Percentiles rank a stretch among this genome's conserved stretches.
phyloP scores from a whole-genome alignment of 257 asterid species.

The Hygrophila difformis region DNA sequence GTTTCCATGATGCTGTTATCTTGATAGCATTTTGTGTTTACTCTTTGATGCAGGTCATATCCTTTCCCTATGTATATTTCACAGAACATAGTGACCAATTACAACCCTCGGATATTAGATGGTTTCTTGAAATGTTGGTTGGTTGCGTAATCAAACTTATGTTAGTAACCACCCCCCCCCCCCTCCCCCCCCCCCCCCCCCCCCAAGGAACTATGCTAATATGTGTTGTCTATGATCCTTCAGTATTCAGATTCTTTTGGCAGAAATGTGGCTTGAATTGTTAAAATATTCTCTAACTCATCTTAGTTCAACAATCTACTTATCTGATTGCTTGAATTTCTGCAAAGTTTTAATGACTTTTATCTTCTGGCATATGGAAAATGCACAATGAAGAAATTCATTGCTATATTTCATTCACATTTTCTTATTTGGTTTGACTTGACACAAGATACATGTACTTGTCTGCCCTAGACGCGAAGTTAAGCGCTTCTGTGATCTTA shows the following conservation, averaged over 20 bases:
- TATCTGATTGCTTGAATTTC: slow-evolving; percentile 4
- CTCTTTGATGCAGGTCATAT: slow-evolving; percentile 80
- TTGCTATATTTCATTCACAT: not conserved
- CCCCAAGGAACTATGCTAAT: too few species aligned
- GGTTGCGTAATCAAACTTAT: slow-evolving; percentile 4
- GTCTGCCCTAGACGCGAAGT: slow-evolving; percentile 87
- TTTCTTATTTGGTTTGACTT: slow-evolving; percentile 39
- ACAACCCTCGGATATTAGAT: not conserved
- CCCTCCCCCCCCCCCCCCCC: too few species aligned
- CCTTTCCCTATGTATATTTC: slow-evolving; percentile 33
- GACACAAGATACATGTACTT: slow-evolving; percentile 71
- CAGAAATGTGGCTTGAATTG: not conserved
- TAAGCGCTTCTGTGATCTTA: slow-evolving; percentile 72
- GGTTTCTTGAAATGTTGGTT: not conserved
- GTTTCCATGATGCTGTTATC: not conserved
- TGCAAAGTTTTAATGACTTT: slow-evolving; percentile 6
- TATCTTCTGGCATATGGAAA: too few species aligned
- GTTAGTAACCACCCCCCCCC: too few species aligned
- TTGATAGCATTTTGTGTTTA: slow-evolving; percentile 14
- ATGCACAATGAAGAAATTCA: too few species aligned
- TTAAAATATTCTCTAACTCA: slow-evolving; percentile 4
- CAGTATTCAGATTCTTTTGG: not conserved
- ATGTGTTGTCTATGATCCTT: slow-evolving; percentile 3
- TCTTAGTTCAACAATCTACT: slow-evolving; percentile 5
- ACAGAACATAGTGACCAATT: slow-evolving; percentile 5